phyloP scores from a whole-genome alignment of 257 asterid genomes.

The Scutellaria galericulata region DNA sequence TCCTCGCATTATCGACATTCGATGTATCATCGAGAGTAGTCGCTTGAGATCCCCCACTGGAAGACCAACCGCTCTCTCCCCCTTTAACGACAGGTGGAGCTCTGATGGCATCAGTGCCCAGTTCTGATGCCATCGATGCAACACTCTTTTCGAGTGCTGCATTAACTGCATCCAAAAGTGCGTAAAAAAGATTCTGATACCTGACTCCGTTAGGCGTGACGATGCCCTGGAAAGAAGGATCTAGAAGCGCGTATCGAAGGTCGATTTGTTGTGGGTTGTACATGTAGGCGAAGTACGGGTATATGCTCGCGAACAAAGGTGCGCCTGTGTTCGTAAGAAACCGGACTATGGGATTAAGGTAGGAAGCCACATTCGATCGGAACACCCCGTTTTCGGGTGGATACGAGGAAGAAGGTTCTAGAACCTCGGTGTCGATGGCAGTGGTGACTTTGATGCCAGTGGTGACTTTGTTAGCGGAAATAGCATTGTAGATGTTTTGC shows the following conservation, averaged over 20 bases:
- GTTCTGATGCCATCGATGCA: not conserved
- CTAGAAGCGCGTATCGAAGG: conserved; percentile 21
- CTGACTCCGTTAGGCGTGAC: not conserved
- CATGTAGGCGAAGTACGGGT: conserved; percentile 38
- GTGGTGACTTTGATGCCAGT: conserved; percentile 36
- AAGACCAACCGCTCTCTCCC: conserved; percentile 37
- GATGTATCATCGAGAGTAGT: not conserved
- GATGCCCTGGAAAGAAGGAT: not conserved
- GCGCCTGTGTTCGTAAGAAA: conserved; percentile 21
- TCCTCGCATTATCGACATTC: conserved; percentile 22
- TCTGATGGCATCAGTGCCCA: too few species aligned
- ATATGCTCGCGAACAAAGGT: conserved; percentile 36
- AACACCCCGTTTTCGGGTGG: conserved; percentile 34
- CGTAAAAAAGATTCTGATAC: conserved; percentile 35
- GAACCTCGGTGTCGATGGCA: not conserved
- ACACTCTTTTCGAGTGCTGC: conserved; percentile 36
- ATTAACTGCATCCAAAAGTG: conserved; percentile 16
- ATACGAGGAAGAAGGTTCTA: not conserved
- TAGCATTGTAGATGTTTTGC: conserved; percentile 27
- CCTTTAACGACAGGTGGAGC: not conserved
- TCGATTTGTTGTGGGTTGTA: not conserved
- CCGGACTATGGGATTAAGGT: conserved; percentile 21
- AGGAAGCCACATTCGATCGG: conserved; percentile 16
- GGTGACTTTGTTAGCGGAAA: conserved; percentile 22
- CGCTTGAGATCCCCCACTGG: conserved; percentile 11